Percentiles rank a stretch among this genome's conserved stretches.
These are phyloP conservation scores for Usnea hakonensis DNA, from an alignment of 495 filamentous ascomycete genomes.

Conservation along the genomic window DNA sequence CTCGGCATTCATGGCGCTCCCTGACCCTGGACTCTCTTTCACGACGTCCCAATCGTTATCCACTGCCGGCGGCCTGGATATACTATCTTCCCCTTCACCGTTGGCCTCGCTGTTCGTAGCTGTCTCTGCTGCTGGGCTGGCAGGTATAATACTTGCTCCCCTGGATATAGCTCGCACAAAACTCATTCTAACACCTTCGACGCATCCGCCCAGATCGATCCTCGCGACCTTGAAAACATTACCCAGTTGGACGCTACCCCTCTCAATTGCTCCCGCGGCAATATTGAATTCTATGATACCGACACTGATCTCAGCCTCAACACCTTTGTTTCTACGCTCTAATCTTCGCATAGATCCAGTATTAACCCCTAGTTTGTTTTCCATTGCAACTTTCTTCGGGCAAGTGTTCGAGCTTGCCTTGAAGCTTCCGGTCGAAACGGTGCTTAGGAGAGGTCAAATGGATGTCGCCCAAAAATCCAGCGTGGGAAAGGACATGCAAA, in stretches of 20 bases:
- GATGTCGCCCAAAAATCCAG: slow-evolving; percentile 35
- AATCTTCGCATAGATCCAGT: slow-evolving; percentile 74
- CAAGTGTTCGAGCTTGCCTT: slow-evolving; percentile 73
- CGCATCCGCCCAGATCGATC: slow-evolving; percentile 62
- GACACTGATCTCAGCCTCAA: slow-evolving; percentile 66
- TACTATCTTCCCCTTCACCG: slow-evolving; percentile 65
- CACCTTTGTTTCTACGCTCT: slow-evolving; percentile 72
- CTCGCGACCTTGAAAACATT: slow-evolving; percentile 66
- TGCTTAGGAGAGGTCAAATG: slow-evolving; percentile 80
- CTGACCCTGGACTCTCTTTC: slow-evolving; percentile 53
- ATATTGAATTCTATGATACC: slow-evolving; percentile 77
- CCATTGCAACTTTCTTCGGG: slow-evolving; percentile 65
- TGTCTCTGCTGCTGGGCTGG: slow-evolving; percentile 70
- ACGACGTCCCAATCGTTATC: slow-evolving; percentile 13
- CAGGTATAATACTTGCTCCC: slow-evolving; percentile 72
- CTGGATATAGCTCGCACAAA: slow-evolving; percentile 85
- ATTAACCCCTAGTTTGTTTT: slow-evolving; percentile 70
- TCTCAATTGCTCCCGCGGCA: slow-evolving; percentile 68
- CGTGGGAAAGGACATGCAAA: slow-evolving; percentile 49
- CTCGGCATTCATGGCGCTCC: slow-evolving; percentile 73
- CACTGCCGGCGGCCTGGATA: slow-evolving; percentile 43
- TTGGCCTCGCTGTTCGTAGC: slow-evolving; percentile 67
- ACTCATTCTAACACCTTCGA: slow-evolving; percentile 72
- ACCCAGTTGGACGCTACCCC: slow-evolving; percentile 66
- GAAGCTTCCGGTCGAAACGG: slow-evolving; percentile 83